Conservation (phyloP, 371 early-diverging fungal species). For the Circinella minor region DNA sequence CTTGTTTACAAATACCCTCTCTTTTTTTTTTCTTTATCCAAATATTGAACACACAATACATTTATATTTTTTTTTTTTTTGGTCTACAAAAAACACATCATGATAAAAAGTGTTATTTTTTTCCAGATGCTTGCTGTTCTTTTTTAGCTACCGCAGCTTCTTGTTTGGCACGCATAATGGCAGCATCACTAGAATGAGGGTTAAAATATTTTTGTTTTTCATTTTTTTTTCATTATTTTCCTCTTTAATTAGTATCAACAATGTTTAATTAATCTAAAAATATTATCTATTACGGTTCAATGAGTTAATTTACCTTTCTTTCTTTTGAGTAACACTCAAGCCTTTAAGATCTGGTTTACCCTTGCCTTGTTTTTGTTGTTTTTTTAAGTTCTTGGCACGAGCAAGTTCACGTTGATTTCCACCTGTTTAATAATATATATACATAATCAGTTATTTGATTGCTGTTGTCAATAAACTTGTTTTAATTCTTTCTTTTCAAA, state of each 20-base stretch:
- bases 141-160: conserved; percentile 54
- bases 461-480: neutral
- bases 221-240: too few relatives aligned
- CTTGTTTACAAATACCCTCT: neutral
- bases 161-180: conserved; percentile 64
- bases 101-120: conserved; percentile 12
- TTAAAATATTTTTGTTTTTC: too few relatives aligned
- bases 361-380: conserved; percentile 46
- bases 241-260: too few relatives aligned
- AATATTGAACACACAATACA: neutral
- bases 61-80: too few relatives aligned
- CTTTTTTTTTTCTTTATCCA: neutral
- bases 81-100: neutral
- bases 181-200: conserved; percentile 52
- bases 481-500: neutral
- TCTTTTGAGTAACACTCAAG: conserved; percentile 50
- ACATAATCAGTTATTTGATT: neutral
- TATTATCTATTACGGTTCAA: neutral
- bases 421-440: conserved; percentile 31
- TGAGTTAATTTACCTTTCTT: conserved; percentile 48
- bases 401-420: conserved; percentile 66
- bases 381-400: conserved; percentile 59
- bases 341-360: conserved; percentile 46
- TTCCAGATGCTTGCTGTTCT: conserved; percentile 20
- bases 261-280: too few relatives aligned